A percentile compares a stretch with the other conserved stretches of the same genome.
These are phyloP conservation scores for Catenaria anguillulae DNA, from an alignment of 371 early-diverging fungal species.

Conservation along the genomic window DNA sequence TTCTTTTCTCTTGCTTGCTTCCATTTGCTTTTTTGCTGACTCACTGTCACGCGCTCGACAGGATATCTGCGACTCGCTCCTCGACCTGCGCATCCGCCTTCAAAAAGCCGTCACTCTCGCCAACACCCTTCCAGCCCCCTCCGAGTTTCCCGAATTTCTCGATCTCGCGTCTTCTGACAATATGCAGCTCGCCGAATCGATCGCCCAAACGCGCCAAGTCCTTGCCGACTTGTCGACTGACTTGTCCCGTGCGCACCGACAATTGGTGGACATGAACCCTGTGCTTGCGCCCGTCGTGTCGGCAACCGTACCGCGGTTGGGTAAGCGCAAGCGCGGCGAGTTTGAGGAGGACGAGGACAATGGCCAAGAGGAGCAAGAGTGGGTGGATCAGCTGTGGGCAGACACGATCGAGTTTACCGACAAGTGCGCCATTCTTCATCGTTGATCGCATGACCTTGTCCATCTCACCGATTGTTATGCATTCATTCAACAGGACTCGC, in stretches of 20 bases:
- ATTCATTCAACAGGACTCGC: conserved; percentile 7
- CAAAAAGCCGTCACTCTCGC: conserved; percentile 59
- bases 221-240: background rate
- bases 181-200: background rate
- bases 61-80: conserved; percentile 59
- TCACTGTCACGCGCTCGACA: background rate
- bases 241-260: background rate
- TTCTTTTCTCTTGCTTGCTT: too few relatives aligned
- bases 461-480: too few relatives aligned
- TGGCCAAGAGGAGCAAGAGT: too few relatives aligned
- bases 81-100: conserved; percentile 77
- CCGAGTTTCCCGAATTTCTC: conserved; percentile 10
- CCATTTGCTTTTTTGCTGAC: too few relatives aligned
- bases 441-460: too few relatives aligned
- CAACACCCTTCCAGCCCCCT: conserved; percentile 54
- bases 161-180: background rate
- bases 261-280: background rate
- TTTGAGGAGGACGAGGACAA: too few relatives aligned
- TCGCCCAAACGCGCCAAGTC: background rate
- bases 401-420: conserved; percentile 44
- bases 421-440: too few relatives aligned
- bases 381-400: conserved; percentile 40
- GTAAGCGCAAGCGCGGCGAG: conserved; percentile 26
- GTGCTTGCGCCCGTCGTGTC: background rate
- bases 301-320: conserved; percentile 7